These are phyloP conservation scores for Diatrype stigma DNA, from an alignment of 2,329 filamentous ascomycete genomes.

Conservation along the genomic window DNA sequence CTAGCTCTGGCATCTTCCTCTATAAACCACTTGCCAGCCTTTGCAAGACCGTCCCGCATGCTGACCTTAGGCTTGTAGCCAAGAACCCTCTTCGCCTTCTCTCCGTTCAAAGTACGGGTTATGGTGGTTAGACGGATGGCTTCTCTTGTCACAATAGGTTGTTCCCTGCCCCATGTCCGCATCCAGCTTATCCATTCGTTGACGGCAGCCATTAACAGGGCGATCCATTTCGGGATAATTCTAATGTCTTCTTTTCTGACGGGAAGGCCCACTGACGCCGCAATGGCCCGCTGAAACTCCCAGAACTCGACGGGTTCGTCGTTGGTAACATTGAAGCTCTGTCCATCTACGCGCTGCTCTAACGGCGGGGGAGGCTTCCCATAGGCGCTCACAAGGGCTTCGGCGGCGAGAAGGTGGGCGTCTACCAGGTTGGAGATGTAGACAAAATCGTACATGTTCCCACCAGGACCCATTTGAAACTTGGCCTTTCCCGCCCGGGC, in stretches of 20 bases:
- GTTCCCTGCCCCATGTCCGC: slow-evolving; percentile 8
- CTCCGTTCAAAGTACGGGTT: slow-evolving; percentile 12
- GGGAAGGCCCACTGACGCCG: slow-evolving; percentile 19
- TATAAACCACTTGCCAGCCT: slow-evolving; percentile 15
- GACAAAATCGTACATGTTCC: slow-evolving; percentile 26
- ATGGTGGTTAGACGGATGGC: slow-evolving; percentile 13
- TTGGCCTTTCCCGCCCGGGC: slow-evolving; percentile 11
- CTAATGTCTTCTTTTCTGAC: slow-evolving; percentile 16
- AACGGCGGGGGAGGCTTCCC: slow-evolving; percentile 13
- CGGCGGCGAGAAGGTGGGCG: slow-evolving; percentile 24
- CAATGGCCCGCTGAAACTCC: slow-evolving; percentile 25
- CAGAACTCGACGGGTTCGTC: slow-evolving; percentile 28
- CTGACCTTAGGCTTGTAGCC: slow-evolving; percentile 13
- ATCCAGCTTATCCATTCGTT: slow-evolving; percentile 21
- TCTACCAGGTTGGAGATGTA: slow-evolving; percentile 23
- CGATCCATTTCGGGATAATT: slow-evolving; percentile 18
- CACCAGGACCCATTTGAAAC: slow-evolving; percentile 20
- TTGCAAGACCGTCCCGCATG: slow-evolving; percentile 10
- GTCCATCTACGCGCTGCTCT: slow-evolving; percentile 24
- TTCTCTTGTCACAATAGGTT: slow-evolving; percentile 11
- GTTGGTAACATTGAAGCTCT: slow-evolving; percentile 32
- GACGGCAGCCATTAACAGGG: slow-evolving; percentile 18
- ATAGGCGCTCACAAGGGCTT: slow-evolving; percentile 19
- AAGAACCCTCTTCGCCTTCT: slow-evolving; percentile 14
- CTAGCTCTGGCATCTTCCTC: slow-evolving; percentile 6